Base-by-base conservation (phyloP, 2,329 filamentous ascomycete species). In the Alternaria novae-zelandiae region DNA sequence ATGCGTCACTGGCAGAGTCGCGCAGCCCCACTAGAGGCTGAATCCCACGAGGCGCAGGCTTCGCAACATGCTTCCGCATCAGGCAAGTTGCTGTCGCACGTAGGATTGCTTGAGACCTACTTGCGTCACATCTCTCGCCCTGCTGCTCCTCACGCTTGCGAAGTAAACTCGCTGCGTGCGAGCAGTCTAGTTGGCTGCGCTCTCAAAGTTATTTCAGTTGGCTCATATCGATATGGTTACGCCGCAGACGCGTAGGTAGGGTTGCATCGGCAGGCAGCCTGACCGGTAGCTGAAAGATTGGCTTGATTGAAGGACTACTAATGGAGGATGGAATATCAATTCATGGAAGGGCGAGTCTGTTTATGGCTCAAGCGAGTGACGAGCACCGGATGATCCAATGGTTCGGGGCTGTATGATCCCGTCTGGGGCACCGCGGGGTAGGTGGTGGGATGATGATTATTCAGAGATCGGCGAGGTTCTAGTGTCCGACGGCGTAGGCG, bases 361-460 rank as follows among this genome's bases (percentile, higher is more conserved):
- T 21, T 12, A n/a, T 61, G 36, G 13, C 23, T 47, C 59, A 50
- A 56, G 57, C 47, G 53, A 47, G 30, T 57, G 62, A 55, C 54
- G 64, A 49, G 44, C 54, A 51, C 63, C 56, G 57, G 53, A 50
- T 50, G 55, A 67, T 59, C 61, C 68, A 65, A 54, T 45, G 36
- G 55, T 53, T 59, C 66, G 63, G 65, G 65, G 45, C 63, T 56
- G 64, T 45, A 45, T 28, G 60, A 59, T 55, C 30, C 63, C 57
- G 64, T 45, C 47, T 44, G 60, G 60, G 57, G 44, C 17, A 55
- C 54, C 68, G 70, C 64, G 71, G 70, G 71, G 70, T 64, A 64
- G 57, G 47, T 50, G 57, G 50, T 50, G 58, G 45, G 23, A 55
- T 51, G 49, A 49, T 45, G 54, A 41, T 64, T 65, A 65, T 61